phyloP scores from a whole-genome alignment of 495 filamentous ascomycete genomes.

The Tetracladium marchalianum region DNA sequence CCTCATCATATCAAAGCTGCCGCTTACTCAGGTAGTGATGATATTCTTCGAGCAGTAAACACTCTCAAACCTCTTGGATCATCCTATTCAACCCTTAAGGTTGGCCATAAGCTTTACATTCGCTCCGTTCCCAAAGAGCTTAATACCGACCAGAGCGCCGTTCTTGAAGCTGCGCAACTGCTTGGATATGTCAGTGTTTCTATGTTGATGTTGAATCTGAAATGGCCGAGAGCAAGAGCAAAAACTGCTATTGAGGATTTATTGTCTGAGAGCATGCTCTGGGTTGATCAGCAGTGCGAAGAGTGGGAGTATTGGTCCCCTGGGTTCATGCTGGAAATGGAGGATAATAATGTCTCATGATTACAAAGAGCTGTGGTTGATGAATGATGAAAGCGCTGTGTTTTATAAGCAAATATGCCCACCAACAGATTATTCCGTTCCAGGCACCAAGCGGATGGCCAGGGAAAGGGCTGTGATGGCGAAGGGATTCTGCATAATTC shows the following conservation, averaged over 20 bases:
- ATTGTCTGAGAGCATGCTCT: constrained; percentile 83
- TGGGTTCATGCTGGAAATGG: constrained; percentile 39
- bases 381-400: no score
- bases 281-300: constrained; percentile 78
- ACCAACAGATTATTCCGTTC: not conserved
- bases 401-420: not conserved
- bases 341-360: constrained; percentile 3
- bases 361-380: no score
- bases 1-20: not conserved
- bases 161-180: constrained; percentile 77
- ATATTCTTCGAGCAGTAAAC: constrained; percentile 81
- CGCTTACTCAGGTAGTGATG: constrained; percentile 48
- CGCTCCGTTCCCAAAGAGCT: constrained; percentile 92
- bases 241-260: constrained; percentile 86
- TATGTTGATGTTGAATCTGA: constrained; percentile 85
- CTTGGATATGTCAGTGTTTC: constrained; percentile 82
- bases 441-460: not conserved
- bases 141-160: constrained; percentile 86
- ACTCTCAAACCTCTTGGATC: constrained; percentile 82
- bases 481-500: no score
- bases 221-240: constrained; percentile 76
- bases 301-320: constrained; percentile 98
- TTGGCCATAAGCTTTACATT: constrained; percentile 80
- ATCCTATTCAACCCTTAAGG: constrained; percentile 69
- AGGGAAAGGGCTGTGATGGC: not conserved